Percentiles rank a stretch among this genome's conserved stretches.
Conservation (phyloP, 768 basidiomycete genomes). For the Coprinopsis cinerea region DNA sequence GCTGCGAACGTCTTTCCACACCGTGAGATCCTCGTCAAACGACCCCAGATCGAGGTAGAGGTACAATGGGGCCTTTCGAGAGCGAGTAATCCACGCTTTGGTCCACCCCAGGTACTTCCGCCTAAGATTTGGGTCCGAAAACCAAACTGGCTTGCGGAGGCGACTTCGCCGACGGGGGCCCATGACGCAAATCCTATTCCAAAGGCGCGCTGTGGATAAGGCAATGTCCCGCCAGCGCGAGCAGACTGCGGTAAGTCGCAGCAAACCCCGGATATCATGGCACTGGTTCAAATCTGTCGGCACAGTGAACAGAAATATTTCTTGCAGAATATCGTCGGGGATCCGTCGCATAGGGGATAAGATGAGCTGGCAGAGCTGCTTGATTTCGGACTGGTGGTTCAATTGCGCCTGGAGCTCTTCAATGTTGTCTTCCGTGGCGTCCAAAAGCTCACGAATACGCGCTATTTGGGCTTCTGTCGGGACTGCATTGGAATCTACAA, state of each 20-base stretch:
- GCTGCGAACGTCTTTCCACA: background rate
- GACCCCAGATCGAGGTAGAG: background rate
- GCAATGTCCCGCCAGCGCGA: background rate
- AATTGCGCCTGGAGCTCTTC: background rate
- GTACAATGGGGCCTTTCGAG: background rate
- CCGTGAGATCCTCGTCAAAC: background rate
- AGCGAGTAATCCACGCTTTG: background rate
- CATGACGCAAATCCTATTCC: background rate
- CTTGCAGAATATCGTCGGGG: background rate
- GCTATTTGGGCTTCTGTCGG: background rate
- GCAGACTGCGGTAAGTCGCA: background rate
- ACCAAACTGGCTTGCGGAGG: background rate
- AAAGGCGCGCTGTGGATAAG: background rate
- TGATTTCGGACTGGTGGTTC: background rate
- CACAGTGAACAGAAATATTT: background rate
- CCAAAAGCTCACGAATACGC: background rate
- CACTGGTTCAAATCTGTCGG: background rate
- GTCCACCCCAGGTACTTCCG: background rate
- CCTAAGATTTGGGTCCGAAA: background rate
- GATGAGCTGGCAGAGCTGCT: background rate
- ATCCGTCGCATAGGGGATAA: background rate
- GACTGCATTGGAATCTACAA: no score
- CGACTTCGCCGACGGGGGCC: background rate
- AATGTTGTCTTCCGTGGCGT: background rate
- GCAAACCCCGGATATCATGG: background rate